phyloP scores from a whole-genome alignment of 2,329 filamentous ascomycete genomes.

The Colletotrichum orchidophilum region DNA sequence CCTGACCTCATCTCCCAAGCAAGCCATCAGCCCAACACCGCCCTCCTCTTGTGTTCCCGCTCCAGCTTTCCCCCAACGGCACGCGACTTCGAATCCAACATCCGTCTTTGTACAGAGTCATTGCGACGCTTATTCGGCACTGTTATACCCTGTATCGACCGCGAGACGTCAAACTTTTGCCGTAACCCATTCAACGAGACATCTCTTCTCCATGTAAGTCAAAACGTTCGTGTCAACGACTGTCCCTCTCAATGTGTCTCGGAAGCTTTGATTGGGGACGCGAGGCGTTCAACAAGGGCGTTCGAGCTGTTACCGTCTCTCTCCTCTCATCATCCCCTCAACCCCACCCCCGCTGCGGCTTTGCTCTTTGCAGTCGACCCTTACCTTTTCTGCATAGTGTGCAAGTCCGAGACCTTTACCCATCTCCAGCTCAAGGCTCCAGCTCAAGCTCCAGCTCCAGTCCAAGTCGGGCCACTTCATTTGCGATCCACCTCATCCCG shows the following conservation, averaged over 20 bases:
- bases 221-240: not conserved
- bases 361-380: slow-evolving; percentile 15
- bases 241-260: slow-evolving; percentile 25
- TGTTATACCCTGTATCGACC: not conserved
- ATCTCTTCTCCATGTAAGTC: slow-evolving; percentile 11
- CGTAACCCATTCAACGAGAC: not conserved
- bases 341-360: slow-evolving; percentile 24
- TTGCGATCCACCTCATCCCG: not conserved
- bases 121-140: not conserved
- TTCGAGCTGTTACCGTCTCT: slow-evolving; percentile 6
- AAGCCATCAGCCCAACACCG: slow-evolving; percentile 2
- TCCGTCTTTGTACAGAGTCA: not conserved
- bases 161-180: not conserved
- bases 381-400: slow-evolving; percentile 9
- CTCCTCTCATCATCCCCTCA: not conserved
- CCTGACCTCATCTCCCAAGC: not conserved
- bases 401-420: not conserved
- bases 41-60: not conserved
- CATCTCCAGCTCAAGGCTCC: not conserved
- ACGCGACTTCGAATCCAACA: not conserved
- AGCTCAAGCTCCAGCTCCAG: not conserved
- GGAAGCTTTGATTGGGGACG: slow-evolving; percentile 27
- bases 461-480: not conserved
- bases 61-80: not conserved
- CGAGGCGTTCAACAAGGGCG: slow-evolving; percentile 33